Percentiles rank a stretch among this genome's conserved stretches.
Evolutionary conservation across 2,329 filamentous ascomycete species (phyloP).

Genomic region (Pseudogymnoascus sp.): DNA sequence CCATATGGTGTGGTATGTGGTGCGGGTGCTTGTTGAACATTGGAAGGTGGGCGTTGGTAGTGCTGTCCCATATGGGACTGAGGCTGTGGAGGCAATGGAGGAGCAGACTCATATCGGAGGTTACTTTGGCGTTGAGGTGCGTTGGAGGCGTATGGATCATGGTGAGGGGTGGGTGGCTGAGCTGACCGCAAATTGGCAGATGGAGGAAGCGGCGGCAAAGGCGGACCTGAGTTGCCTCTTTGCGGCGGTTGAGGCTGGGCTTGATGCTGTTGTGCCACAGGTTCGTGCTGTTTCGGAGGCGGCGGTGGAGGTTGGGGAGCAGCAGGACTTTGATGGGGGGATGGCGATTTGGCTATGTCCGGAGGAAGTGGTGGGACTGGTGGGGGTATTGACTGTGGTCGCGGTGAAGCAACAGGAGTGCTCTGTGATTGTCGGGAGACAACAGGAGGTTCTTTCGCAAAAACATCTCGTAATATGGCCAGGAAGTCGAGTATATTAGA

Average conservation of each 20-base stretch:
- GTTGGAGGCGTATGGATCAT: slow-evolving; percentile 13
- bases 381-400: slow-evolving; percentile 44
- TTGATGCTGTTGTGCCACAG: slow-evolving; percentile 13
- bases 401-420: slow-evolving; percentile 29
- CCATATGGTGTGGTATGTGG: slow-evolving; percentile 14
- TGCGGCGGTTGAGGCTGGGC: slow-evolving; percentile 18
- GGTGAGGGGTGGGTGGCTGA: slow-evolving; percentile 15
- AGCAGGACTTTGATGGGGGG: slow-evolving; percentile 27
- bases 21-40: slow-evolving; percentile 9
- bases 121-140: slow-evolving; percentile 25
- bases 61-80: slow-evolving; percentile 21
- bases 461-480: slow-evolving; percentile 73
- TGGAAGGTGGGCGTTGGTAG: slow-evolving; percentile 15
- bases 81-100: slow-evolving; percentile 26
- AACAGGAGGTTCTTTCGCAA: slow-evolving; percentile 90
- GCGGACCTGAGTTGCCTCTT: slow-evolving; percentile 24
- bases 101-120: slow-evolving; percentile 25
- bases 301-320: slow-evolving; percentile 27
- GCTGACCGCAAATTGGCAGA: slow-evolving; percentile 17
- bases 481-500: slow-evolving; percentile 79
- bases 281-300: slow-evolving; percentile 24
- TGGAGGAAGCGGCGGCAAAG: slow-evolving; percentile 21
- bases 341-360: slow-evolving; percentile 44
- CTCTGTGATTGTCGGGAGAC: slow-evolving; percentile 59
- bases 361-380: slow-evolving; percentile 66